phyloP scores from a whole-genome alignment of 78 protist species.

The Dictyostelium intermedium region DNA sequence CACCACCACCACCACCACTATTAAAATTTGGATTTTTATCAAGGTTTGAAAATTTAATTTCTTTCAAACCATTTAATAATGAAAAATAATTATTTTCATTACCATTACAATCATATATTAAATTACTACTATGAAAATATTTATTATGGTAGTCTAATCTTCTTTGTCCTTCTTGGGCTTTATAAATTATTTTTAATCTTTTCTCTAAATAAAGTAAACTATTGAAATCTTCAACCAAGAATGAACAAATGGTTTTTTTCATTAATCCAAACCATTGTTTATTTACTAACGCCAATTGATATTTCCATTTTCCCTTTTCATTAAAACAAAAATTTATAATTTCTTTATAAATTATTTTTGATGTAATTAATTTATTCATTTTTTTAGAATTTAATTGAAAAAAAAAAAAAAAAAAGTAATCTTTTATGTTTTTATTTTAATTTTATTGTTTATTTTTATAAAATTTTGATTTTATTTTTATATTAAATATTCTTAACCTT shows the following conservation, averaged over 20 bases:
- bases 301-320: slow-evolving; percentile 17
- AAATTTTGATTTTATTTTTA: too few relatives aligned
- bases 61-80: background rate
- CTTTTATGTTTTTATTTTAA: too few relatives aligned
- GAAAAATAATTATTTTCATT: background rate
- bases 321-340: background rate
- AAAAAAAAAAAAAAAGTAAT: too few relatives aligned
- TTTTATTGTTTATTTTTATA: too few relatives aligned
- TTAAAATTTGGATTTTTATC: background rate
- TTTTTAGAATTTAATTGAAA: background rate
- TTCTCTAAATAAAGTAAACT: background rate
- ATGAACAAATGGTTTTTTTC: background rate
- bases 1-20: too few relatives aligned
- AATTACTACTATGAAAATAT: background rate
- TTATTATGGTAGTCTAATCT: background rate
- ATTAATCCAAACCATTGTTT: slow-evolving; percentile 1
- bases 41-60: background rate
- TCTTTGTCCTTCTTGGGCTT: slow-evolving; percentile 1
- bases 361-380: slow-evolving; percentile 10
- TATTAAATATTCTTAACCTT: too few relatives aligned
- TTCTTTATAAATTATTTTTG: slow-evolving; percentile 13
- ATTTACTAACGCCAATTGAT: background rate
- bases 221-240: background rate
- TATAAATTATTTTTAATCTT: background rate
- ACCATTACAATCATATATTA: background rate